Percentiles rank a stretch among this genome's conserved stretches.
Evolutionary conservation across 148 eudicot genomes (phyloP).

Genomic region (Cornus florida): DNA sequence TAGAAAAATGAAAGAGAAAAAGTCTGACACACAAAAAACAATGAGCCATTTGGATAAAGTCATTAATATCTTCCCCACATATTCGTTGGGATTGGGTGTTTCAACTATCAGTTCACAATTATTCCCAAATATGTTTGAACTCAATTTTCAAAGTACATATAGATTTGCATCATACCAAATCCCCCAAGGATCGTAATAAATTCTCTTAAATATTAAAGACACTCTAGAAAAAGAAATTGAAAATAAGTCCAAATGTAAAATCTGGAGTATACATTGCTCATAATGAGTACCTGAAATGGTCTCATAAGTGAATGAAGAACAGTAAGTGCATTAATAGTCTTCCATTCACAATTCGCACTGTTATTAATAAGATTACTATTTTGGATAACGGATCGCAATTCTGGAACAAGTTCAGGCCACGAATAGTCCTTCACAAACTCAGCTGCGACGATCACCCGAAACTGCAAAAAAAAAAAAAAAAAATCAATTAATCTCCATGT

Average conservation of each 20-base stretch:
- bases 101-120: not conserved
- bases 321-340: conserved; percentile 59
- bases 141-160: not conserved
- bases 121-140: not conserved
- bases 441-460: conserved; percentile 50
- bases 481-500: not conserved
- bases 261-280: not conserved
- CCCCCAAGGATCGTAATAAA: not conserved
- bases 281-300: conserved; percentile 64
- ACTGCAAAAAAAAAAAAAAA: conserved; percentile 28
- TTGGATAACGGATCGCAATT: conserved; percentile 49
- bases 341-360: conserved; percentile 41
- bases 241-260: not conserved
- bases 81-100: not conserved
- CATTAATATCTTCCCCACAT: not conserved
- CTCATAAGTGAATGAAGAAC: conserved; percentile 60
- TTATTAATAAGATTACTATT: conserved; percentile 49
- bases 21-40: not conserved
- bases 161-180: not conserved
- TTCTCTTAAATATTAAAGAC: not conserved
- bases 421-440: conserved; percentile 65
- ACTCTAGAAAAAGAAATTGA: not conserved
- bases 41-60: not conserved
- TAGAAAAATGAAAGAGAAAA: not conserved
- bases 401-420: conserved; percentile 74